phyloP scores from a whole-genome alignment of 345 rosid genomes.

The Pistacia integerrima region DNA sequence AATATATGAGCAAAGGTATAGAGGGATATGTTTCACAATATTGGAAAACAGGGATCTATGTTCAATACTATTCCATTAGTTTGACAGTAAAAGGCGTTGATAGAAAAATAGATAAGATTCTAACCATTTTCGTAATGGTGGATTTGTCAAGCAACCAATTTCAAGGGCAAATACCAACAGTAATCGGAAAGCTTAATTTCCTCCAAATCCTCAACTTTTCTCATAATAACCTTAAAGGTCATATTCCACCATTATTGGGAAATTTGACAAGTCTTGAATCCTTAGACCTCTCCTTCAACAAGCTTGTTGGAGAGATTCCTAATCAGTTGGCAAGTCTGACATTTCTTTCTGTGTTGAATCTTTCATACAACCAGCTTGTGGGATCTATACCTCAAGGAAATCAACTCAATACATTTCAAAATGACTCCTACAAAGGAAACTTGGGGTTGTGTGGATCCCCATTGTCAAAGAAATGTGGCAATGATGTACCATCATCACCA shows the following conservation, averaged over 20 bases:
- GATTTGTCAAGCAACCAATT: constrained; percentile 17
- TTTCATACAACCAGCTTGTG: background rate
- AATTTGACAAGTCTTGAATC: constrained; percentile 7
- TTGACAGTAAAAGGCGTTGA: background rate
- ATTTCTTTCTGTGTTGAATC: constrained; percentile 1
- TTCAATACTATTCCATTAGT: background rate
- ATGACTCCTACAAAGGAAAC: constrained; percentile 8
- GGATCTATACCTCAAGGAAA: constrained; percentile 10
- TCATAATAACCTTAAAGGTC: constrained; percentile 10
- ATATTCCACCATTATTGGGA: constrained; percentile 6
- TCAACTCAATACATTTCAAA: background rate
- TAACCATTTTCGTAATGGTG: background rate
- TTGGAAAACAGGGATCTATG: too few species aligned
- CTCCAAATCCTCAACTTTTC: constrained; percentile 16
- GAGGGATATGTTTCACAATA: too few species aligned
- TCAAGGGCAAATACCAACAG: background rate
- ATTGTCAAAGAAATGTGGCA: background rate
- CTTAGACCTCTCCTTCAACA: too few species aligned
- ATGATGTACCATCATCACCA: too few species aligned
- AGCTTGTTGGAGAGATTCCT: constrained; percentile 8
- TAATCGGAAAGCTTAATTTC: background rate
- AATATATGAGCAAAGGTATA: too few species aligned
- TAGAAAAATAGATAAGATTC: background rate
- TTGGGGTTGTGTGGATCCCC: constrained; percentile 10
- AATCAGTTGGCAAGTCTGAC: background rate